Percentiles rank a stretch among this genome's conserved stretches.
Conservation (phyloP, 176 grass and related monocot species). For the Chrysopogon serrulatus region DNA sequence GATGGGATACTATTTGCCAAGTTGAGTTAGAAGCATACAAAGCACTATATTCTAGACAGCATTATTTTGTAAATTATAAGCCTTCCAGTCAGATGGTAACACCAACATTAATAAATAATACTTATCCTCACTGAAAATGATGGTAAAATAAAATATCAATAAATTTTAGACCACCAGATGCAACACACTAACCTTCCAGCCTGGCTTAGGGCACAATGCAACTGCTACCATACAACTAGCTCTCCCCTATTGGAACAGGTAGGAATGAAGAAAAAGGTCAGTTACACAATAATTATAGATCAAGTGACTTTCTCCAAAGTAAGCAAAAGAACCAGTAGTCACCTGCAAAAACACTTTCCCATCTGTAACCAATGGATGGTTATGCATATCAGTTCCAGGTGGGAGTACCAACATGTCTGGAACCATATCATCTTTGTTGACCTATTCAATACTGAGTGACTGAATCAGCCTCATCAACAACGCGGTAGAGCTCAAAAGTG, state of each 20-base stretch:
- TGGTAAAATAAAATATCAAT: neutral
- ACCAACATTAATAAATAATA: neutral
- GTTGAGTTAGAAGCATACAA: neutral
- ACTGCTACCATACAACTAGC: conserved; percentile 92
- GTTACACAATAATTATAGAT: neutral
- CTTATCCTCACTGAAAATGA: neutral
- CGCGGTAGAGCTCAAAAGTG: neutral
- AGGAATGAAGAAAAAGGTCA: neutral
- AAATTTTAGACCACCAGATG: neutral
- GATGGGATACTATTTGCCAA: neutral
- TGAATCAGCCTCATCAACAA: conserved; percentile 1
- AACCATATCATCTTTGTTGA: conserved; percentile 61
- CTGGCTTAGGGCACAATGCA: conserved; percentile 71
- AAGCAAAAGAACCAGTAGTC: conserved; percentile 18
- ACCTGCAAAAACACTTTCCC: conserved; percentile 84
- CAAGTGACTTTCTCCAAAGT: neutral
- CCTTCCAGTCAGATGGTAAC: neutral
- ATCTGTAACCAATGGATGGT: conserved; percentile 68
- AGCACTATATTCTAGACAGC: neutral
- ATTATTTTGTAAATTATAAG: neutral
- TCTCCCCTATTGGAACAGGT: conserved; percentile 63
- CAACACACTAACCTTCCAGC: conserved; percentile 71
- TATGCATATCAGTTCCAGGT: conserved; percentile 80
- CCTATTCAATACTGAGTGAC: conserved; percentile 40
- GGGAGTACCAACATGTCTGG: conserved; percentile 72